Evolutionary conservation across 768 basidiomycete species (phyloP), one percentile per base, ranked within the genome.

Genomic region (Strobilomyces confusus): DNA sequence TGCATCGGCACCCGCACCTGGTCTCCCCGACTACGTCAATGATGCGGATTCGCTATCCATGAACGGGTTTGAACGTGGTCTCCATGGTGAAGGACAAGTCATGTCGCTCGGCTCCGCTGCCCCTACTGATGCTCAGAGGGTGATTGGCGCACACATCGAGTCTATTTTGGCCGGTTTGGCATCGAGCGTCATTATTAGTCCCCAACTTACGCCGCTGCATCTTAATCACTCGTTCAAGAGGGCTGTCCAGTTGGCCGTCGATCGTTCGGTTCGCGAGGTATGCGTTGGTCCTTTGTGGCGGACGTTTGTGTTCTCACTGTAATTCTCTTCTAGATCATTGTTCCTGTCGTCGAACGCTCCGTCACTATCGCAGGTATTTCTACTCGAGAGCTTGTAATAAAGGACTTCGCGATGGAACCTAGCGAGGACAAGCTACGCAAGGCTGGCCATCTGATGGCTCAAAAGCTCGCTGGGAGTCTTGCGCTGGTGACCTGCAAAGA

Each of bases 281-380:
- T 66, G 73, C 55, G 4, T 49, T 42, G 14, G 13, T 1, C 25
- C 17, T 56, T 34, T 23, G 6, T 20, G 29, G 25, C 1, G n/a
- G 20, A 12, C 8, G 26, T 47, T 26, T 5, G 22, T 33, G 13
- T 26, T 4, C 25, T 25, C 48, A 44, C 46, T 48, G 23, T 49
- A 41, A 29, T 29, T 5, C 56, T 43, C n/a, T 36, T 55, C 48
- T 43, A 93, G 86, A 98, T 98, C 54, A 95, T 99, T 60, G 77
- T 95, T 17, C 97, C 97, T 6, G 95, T 99, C 48, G 95, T 99
- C 22, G 97, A 99, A 63, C 83, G 97, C 48, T 98, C 95, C 20
- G 97, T 98, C 22, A 98, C 97, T 1, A 98, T 99, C 59, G 95
- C 95, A 12, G 93, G 94, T 23, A 98, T 98, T 59, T 98, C 97